Percentiles rank a stretch among this genome's conserved stretches.
Evolutionary conservation across 768 basidiomycete species (phyloP).

Genomic region (Kwoniella shandongensis): DNA sequence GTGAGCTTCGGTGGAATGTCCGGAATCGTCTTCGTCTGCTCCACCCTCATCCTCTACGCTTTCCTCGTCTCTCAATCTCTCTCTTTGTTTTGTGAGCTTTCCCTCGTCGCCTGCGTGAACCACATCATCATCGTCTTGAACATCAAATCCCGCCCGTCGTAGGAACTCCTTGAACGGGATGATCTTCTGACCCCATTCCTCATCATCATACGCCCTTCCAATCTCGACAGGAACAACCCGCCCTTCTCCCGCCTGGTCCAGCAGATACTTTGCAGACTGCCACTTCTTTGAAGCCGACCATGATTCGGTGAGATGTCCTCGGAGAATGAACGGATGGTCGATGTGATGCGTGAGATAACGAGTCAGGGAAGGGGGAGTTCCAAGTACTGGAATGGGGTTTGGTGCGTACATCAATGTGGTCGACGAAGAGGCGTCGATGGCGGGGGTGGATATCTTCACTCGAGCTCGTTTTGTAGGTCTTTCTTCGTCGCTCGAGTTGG

Average conservation of each 20-base stretch:
- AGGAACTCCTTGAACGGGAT: conserved; percentile 79
- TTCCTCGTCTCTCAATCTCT: too few relatives aligned
- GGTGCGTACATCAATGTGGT: too few relatives aligned
- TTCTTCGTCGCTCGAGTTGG: background rate
- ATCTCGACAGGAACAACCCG: conserved; percentile 88
- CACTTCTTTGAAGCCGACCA: conserved; percentile 86
- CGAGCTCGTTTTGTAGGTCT: background rate
- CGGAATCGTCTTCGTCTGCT: too few relatives aligned
- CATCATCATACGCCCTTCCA: conserved; percentile 75
- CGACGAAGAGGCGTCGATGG: conserved; percentile 31
- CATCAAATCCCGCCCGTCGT: conserved; percentile 51
- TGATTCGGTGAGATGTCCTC: conserved; percentile 54
- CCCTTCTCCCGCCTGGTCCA: conserved; percentile 69
- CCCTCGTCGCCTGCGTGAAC: background rate
- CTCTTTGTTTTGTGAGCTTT: too few relatives aligned
- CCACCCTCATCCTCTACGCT: too few relatives aligned
- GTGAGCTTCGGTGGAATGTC: too few relatives aligned
- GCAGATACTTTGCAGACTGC: conserved; percentile 69
- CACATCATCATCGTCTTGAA: background rate
- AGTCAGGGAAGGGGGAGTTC: conserved; percentile 62
- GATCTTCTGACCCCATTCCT: conserved; percentile 77
- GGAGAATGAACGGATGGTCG: conserved; percentile 70
- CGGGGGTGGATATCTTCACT: conserved; percentile 13
- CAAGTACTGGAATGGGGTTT: conserved; percentile 56
- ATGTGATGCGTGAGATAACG: conserved; percentile 59